These are phyloP conservation scores for Diplodia scrobiculata DNA, from an alignment of 2,329 filamentous ascomycete species.

Conservation along the genomic window DNA sequence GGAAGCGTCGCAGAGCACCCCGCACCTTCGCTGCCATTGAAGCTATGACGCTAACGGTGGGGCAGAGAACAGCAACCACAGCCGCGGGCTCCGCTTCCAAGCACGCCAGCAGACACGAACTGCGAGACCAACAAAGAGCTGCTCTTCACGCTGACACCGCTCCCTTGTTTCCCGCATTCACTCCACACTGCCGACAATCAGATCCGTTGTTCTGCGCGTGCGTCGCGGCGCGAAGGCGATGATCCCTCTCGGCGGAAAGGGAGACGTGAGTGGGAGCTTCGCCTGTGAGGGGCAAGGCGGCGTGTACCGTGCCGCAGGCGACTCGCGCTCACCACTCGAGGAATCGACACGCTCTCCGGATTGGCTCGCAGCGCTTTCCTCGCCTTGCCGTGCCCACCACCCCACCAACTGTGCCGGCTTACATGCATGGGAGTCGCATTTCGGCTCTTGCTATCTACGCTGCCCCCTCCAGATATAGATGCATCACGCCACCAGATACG, in stretches of 20 bases:
- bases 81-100: neutral
- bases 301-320: neutral
- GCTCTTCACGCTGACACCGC: neutral
- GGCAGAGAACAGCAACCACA: slow-evolving; percentile 12
- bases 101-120: neutral
- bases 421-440: slow-evolving; percentile 2
- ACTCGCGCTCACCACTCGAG: neutral
- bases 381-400: neutral
- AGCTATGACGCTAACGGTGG: slow-evolving; percentile 24
- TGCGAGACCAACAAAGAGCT: neutral
- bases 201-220: neutral
- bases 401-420: neutral
- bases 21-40: slow-evolving; percentile 11
- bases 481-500: slow-evolving; percentile 13
- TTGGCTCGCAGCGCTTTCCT: neutral
- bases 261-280: neutral
- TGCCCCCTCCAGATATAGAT: slow-evolving; percentile 4
- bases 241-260: slow-evolving; percentile 1
- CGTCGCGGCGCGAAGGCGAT: neutral
- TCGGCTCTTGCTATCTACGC: neutral
- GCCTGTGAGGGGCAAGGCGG: neutral
- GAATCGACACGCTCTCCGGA: neutral
- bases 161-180: neutral
- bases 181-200: neutral
- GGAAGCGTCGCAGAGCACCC: neutral